Base-by-base conservation (phyloP, 257 asterid genomes). In the Apocynum venetum region DNA sequence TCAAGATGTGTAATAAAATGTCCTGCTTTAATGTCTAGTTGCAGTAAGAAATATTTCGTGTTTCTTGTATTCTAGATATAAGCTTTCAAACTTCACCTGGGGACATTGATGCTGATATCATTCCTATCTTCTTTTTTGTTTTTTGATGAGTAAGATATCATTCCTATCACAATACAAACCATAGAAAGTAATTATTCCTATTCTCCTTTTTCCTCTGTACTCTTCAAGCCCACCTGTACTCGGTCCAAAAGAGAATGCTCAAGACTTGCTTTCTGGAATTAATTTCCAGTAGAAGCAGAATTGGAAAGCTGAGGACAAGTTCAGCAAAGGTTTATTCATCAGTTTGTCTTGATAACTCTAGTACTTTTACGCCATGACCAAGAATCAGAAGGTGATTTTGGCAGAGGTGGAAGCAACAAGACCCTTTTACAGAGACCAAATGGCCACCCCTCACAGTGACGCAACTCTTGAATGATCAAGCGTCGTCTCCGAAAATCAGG, bases 381-480 rank as follows among this genome's bases (percentile, higher is more conserved):
- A 59, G 96, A 89, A 83, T 93, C 97, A 0, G 91, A 80, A 12
- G 96, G 98, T 2, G 96, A 89, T 75, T 89, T 93, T 1, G 96
- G 97, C 71, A 89, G 85, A 36, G 98, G 98, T 57, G 98, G 98
- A 77, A 89, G 91, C 81, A 93, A 66, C 80, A 91, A 59, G 8
- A 88, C 81, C 83, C 84, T 88, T 82, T 90, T 85, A 85, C 88
- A 85, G 57, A 93, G 91, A 14, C 97, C 98, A 79, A 93, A 90
- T 1, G 98, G 97, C 98, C 97, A 92, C 67, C 98, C 97, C 77
- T 92, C 81, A 76, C 88, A 88, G 43, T 85, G 88, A 36, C 85
- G 47, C 14, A 90, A 73, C 83, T 89, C 93, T 68, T 82, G 71
- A 53, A 91, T 75, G n/a, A 84, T 72, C 9, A 89, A 84, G 8